Evolutionary conservation across 2,329 filamentous ascomycete species (phyloP), one percentile per base, ranked within the genome.

Genomic region (Cordyceps farinosa): DNA sequence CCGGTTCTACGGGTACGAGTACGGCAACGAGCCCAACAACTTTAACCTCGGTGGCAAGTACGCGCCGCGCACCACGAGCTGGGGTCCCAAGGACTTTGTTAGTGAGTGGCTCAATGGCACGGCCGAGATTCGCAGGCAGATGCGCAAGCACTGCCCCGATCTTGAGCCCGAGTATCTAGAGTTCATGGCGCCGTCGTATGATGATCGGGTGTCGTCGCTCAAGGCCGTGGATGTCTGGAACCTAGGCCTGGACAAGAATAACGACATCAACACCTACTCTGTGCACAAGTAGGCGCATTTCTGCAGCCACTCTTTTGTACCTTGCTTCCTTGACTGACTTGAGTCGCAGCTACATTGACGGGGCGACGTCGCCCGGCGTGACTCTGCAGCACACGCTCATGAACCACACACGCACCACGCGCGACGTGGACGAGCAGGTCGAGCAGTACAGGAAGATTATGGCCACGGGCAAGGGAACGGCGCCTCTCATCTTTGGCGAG

Each of bases 351-450:
- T 88, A 88, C 71, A 87, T 88, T 68, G 81, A 79, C 60, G 84
- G 83, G 57, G 84, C 85, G 40, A 78, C 78, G 2, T 75, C 78
- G 29, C 84, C 81, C 0, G 85, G 85, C 11, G 82, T 88, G 2
- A 88, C 85, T 0, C 80, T 88, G 0, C 82, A 84, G 70, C 78
- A 78, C 29, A 87, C 85, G 0, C 77, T 89, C 2, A 82, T 88
- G 80, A 88, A 88, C 73, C 86, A 88, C 73, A 82, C 80, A 13
- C 76, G 76, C 57, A 87, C 81, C 3, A 76, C 77, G 2, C 68
- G 71, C 9, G 81, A 79, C n/a, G 76, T 87, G 36, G 69, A 75
- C 57, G 72, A 75, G 5, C 84, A 85, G 67, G 68, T 82, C n/a
- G 73, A 76, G 44, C 78, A 82, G 56, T 80, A 81, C 61, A 70